Evolutionary conservation across 305 asterid species (phyloP).

Genomic region (Stenogyne calaminthoides): DNA sequence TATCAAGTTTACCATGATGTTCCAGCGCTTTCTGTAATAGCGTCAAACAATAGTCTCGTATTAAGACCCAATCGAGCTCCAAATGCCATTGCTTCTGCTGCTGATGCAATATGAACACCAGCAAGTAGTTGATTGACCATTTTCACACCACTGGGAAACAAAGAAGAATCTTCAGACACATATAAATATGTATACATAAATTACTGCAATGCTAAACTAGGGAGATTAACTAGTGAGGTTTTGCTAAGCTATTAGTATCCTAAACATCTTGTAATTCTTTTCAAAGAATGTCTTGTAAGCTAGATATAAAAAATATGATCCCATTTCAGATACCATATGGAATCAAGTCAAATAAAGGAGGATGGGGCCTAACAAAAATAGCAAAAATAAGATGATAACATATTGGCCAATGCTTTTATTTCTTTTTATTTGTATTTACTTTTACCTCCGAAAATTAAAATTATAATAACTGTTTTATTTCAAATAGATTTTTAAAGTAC

Average conservation of each 20-base stretch:
- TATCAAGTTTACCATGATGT: constrained; percentile 76
- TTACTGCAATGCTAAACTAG: constrained; percentile 8
- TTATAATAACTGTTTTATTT: not conserved
- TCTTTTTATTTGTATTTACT: not conserved
- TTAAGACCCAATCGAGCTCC: constrained; percentile 91
- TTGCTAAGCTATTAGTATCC: not conserved
- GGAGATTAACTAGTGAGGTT: not conserved
- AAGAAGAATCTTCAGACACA: not conserved
- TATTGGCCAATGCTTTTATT: not conserved
- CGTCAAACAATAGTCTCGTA: constrained; percentile 77
- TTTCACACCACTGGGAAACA: constrained; percentile 71
- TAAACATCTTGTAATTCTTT: not conserved
- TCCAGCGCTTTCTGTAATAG: constrained; percentile 70
- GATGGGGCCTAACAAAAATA: not conserved
- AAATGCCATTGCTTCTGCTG: constrained; percentile 96
- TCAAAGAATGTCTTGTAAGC: not conserved
- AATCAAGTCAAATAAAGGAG: not conserved
- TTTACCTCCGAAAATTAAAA: not conserved
- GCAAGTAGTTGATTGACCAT: constrained; percentile 99
- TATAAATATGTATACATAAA: not conserved
- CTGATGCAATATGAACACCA: constrained; percentile 98
- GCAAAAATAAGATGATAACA: not conserved
- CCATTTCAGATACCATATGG: not conserved
- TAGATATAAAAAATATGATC: not conserved
- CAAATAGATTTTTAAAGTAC: not conserved